Evolutionary conservation across 257 asterid genomes (phyloP), one percentile per base, ranked within the genome.

Genomic region (Linderniella brevidens): DNA sequence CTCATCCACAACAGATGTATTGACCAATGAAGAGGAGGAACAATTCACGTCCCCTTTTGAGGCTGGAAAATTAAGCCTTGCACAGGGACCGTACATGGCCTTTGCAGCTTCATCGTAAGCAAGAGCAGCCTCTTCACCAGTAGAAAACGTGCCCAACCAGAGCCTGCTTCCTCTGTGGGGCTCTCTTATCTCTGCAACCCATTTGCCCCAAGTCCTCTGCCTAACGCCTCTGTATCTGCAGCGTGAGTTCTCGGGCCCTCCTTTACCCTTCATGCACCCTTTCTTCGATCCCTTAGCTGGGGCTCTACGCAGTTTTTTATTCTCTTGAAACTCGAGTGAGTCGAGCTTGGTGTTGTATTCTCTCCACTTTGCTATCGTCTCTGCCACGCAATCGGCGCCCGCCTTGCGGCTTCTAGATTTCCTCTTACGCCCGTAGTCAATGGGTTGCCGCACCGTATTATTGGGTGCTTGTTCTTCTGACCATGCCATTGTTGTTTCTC

Each of bases 111-210:
- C 86, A 40, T 76, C 86, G 14, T 76, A 76, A 47, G 81, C 75
- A 8, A 35, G 53, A 40, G 86, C 86, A 35, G 86, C 86, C 12
- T 73, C 78, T 0, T 17, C 10, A 0, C 71, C 81, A 1, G 68
- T 68, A 41, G 60, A 36, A 5, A 61, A 76, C 0, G 78, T 76
- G 11, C 86, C 86, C 13, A 76, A 32, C 86, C 86, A 76, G 8
- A 76, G 48, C 54, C 86, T 67, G 32, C 54, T 62, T 14, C 81
- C 81, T 39, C 76, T 35, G 35, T 64, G 70, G 0, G 86, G 86
- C 67, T 72, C 86, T 40, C 86, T 55, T n/a, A 76, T 76, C 66
- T 76, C 86, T 1, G 86, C 73, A 18, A 76, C 86, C 86, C 86
- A 76, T 64, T 72, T 76, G 9, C 86, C 81, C 86, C 86, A 76